These are phyloP conservation scores for Coleophoma crateriformis DNA, from an alignment of 2,329 filamentous ascomycete genomes.

Conservation along the genomic window DNA sequence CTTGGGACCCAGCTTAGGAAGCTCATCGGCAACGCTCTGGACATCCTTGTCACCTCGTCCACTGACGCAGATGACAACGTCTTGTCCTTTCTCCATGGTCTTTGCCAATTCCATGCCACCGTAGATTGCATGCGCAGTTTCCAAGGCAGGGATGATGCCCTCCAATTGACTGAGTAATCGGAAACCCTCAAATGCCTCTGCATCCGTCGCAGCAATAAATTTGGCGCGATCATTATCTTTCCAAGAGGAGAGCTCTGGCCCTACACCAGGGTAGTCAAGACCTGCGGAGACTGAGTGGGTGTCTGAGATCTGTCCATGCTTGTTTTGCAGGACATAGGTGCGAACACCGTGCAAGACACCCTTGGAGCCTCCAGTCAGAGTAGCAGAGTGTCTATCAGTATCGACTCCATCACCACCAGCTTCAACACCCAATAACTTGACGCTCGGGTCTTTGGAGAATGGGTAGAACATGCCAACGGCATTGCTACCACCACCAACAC, in stretches of 20 bases:
- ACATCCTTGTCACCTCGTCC: conserved; percentile 98
- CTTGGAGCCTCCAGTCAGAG: conserved; percentile 78
- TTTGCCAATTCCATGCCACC: conserved; percentile 88
- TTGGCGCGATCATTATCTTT: conserved; percentile 84
- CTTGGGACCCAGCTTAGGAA: conserved; percentile 80
- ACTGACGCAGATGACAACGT: conserved; percentile 89
- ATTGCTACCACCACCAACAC: conserved; percentile 92
- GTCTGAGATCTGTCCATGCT: conserved; percentile 87
- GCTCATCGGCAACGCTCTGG: conserved; percentile 91
- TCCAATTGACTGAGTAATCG: conserved; percentile 78
- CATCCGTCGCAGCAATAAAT: conserved; percentile 88
- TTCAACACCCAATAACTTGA: conserved; percentile 90
- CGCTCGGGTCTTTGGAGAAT: conserved; percentile 77
- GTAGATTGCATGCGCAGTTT: conserved; percentile 88
- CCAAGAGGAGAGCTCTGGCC: conserved; percentile 87
- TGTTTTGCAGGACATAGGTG: conserved; percentile 91
- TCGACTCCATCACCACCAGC: conserved; percentile 91
- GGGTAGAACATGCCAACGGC: conserved; percentile 98
- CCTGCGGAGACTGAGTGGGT: conserved; percentile 97
- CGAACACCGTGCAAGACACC: conserved; percentile 94
- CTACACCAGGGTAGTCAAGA: conserved; percentile 94
- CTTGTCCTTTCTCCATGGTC: conserved; percentile 82
- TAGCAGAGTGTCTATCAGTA: conserved; percentile 80
- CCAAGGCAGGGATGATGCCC: conserved; percentile 93
- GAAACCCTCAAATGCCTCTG: conserved; percentile 85